A percentile compares a stretch with the other conserved stretches of the same genome.
phyloP scores from a whole-genome alignment of 2,329 filamentous ascomycete species.

The Aspergillus pseudotamarii region DNA sequence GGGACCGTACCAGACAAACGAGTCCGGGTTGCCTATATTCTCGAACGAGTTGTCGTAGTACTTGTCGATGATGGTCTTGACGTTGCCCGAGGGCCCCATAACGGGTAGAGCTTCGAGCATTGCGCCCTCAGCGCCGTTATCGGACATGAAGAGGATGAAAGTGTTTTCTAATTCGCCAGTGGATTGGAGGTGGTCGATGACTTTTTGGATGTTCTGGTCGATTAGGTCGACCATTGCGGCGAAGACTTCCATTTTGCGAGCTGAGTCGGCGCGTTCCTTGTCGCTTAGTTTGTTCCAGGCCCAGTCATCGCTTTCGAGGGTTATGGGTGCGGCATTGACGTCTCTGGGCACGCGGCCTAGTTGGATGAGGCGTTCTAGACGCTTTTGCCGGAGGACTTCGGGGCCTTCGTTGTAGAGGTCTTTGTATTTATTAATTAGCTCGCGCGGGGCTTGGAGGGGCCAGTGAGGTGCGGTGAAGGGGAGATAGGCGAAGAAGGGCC shows the following conservation, averaged over 20 bases:
- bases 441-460: conserved; percentile 62
- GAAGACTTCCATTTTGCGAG: conserved; percentile 61
- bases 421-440: conserved; percentile 58
- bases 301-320: conserved; percentile 28
- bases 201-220: conserved; percentile 61
- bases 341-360: not conserved
- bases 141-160: conserved; percentile 64
- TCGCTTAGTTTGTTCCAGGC: conserved; percentile 64
- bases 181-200: conserved; percentile 58
- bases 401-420: not conserved
- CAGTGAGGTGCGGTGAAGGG: conserved; percentile 67
- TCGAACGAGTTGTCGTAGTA: conserved; percentile 62
- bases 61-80: conserved; percentile 57
- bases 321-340: not conserved
- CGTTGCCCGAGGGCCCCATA: conserved; percentile 49
- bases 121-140: conserved; percentile 65
- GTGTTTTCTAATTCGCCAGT: conserved; percentile 66
- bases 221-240: conserved; percentile 67
- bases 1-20: conserved; percentile 64
- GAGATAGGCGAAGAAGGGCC: conserved; percentile 62
- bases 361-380: not conserved
- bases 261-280: conserved; percentile 47
- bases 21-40: conserved; percentile 60
- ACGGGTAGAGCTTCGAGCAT: conserved; percentile 62
- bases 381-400: not conserved